Evolutionary conservation across 2,329 filamentous ascomycete species (phyloP).

Genomic region (Rhynchosporium secalis): DNA sequence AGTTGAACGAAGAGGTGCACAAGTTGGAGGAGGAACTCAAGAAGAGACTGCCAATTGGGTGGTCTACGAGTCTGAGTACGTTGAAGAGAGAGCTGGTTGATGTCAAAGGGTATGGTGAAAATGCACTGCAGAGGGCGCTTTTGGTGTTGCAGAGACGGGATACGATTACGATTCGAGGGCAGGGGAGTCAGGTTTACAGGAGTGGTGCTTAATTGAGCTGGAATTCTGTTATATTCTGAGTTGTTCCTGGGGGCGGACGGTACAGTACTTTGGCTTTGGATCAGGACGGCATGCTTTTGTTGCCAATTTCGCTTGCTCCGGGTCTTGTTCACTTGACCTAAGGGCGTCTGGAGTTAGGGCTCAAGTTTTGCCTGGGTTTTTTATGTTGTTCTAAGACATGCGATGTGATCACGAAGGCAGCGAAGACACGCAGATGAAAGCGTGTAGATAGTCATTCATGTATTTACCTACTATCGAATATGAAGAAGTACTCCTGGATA

Average conservation of each 20-base stretch:
- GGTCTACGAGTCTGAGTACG: conserved; percentile 87
- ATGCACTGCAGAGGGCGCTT: conserved; percentile 78
- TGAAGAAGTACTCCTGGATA: too few relatives aligned
- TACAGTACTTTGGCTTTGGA: background rate
- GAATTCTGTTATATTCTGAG: background rate
- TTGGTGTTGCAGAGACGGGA: conserved; percentile 85
- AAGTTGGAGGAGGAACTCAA: conserved; percentile 88
- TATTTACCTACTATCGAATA: too few relatives aligned
- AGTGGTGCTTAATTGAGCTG: conserved; percentile 57
- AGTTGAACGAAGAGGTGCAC: conserved; percentile 85
- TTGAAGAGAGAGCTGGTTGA: conserved; percentile 89
- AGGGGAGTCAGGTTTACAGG: conserved; percentile 72
- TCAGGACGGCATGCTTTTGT: too few relatives aligned
- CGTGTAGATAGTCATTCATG: too few relatives aligned
- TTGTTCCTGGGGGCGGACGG: background rate
- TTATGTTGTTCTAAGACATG: too few relatives aligned
- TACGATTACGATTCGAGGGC: conserved; percentile 78
- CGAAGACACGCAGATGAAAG: too few relatives aligned
- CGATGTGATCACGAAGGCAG: too few relatives aligned
- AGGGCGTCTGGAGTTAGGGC: too few relatives aligned
- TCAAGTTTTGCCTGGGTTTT: too few relatives aligned
- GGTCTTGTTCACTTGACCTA: too few relatives aligned
- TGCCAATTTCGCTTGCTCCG: too few relatives aligned
- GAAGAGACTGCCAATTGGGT: conserved; percentile 86
- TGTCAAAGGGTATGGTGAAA: conserved; percentile 85